Base-by-base conservation (phyloP, 441 rosid species). In the Eutrema salsugineum region DNA sequence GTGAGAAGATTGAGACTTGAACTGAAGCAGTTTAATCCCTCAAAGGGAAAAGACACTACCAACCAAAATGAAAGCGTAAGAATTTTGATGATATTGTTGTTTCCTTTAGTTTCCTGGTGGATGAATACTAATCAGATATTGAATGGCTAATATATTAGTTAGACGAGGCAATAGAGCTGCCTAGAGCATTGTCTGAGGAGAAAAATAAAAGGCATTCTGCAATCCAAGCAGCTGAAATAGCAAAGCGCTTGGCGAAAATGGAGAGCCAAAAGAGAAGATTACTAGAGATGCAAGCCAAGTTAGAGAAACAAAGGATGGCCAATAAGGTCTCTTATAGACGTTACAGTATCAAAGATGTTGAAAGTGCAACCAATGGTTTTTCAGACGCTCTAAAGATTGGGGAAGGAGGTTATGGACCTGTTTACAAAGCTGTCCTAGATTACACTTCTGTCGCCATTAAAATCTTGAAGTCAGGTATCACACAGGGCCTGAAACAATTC, bases 321-420 rank as follows among this genome's bases (percentile, higher is more conserved):
- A 67, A 50, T n/a, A 69, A 67, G 8, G 63, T 76, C 5, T 35
- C 50, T 47, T 87, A 83, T 44, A 84, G 84, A 64, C 83, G 71
- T 77, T 91, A 91, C 77, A 79, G 84, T 5, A 81, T 88, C 50
- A 64, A 81, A 33, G 90, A 89, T 49, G 83, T 89, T 63, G 94
- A 91, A 79, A 63, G 11, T 42, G 86, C 97, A 35, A 91, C 96
- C 7, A 48, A 82, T 64, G 62, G 80, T 54, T 89, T 91, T 63
- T 63, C 88, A 19, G 48, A 47, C 27, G 65, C 79, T 2, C 49
- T 63, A n/a, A 86, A 89, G 84, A 85, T 91, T 33, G 94, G 94
- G 14, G 97, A 91, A 84, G 98, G 97, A 28, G 97, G 91, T 28
- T 91, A 91, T 63, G 98, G 97, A 68, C 87, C 96, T 6, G 97